Conservation (phyloP, 1,284 basidiomycete species). For the Anthracocystis setariae region DNA sequence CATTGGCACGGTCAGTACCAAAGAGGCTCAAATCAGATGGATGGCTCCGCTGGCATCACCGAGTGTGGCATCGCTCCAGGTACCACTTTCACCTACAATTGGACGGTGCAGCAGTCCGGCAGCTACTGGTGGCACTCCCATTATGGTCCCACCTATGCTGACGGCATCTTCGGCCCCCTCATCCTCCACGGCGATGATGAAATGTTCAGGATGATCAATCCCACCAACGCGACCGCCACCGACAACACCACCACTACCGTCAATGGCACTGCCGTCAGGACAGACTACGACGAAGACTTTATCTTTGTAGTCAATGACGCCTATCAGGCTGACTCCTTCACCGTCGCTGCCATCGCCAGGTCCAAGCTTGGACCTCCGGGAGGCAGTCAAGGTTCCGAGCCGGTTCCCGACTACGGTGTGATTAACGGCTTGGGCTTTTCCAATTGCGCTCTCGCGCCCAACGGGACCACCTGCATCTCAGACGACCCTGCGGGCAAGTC, state of each 20-base stretch:
- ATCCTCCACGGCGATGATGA: constrained; percentile 66
- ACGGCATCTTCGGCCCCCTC: constrained; percentile 63
- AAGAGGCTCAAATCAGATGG: constrained; percentile 56
- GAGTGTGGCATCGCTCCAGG: constrained; percentile 64
- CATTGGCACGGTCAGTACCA: constrained; percentile 66
- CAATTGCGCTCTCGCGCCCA: constrained; percentile 62
- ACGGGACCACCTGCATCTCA: constrained; percentile 45
- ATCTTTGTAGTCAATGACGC: constrained; percentile 56
- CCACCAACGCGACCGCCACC: constrained; percentile 10
- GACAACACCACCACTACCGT: constrained; percentile 7
- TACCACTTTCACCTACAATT: constrained; percentile 50
- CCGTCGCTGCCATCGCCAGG: constrained; percentile 49
- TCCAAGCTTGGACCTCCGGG: constrained; percentile 42
- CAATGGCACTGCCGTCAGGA: constrained; percentile 36
- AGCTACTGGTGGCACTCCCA: constrained; percentile 70
- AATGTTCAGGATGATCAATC: constrained; percentile 33
- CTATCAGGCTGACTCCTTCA: constrained; percentile 54
- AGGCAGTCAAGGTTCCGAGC: constrained; percentile 51
- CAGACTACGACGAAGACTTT: constrained; percentile 59
- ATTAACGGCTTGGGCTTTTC: constrained; percentile 71
- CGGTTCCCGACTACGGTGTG: constrained; percentile 70
- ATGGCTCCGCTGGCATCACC: constrained; percentile 59
- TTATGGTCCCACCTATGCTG: constrained; percentile 54
- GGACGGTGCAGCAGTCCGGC: constrained; percentile 65
- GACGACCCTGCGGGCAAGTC: constrained; percentile 23